Percentiles rank a stretch among this genome's conserved stretches.
Conservation (phyloP, 2,329 filamentous ascomycete genomes). For the Fusarium transvaalense region DNA sequence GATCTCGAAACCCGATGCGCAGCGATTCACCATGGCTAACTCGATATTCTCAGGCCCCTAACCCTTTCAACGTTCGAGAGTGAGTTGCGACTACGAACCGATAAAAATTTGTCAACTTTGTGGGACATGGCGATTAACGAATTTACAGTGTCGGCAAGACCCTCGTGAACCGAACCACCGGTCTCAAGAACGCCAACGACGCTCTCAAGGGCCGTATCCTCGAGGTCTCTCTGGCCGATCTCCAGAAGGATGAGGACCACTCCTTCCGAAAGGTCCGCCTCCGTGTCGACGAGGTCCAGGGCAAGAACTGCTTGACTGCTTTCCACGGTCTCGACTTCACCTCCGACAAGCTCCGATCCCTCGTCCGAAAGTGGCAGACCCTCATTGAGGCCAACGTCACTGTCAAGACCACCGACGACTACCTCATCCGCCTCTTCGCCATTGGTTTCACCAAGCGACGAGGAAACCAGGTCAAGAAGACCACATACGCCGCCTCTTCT, state of each 20-base stretch:
- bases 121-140: conserved; percentile 38
- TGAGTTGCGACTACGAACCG: conserved; percentile 68
- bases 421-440: conserved; percentile 98
- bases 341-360: conserved; percentile 98
- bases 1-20: conserved; percentile 1
- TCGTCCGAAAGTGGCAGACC: conserved; percentile 99
- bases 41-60: conserved; percentile 75
- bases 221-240: conserved; percentile 98
- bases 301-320: conserved; percentile 99
- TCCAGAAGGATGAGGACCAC: conserved; percentile 99
- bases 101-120: conserved; percentile 19
- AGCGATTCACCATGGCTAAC: conserved; percentile 36
- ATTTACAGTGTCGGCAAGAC: conserved; percentile 94
- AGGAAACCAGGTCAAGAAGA: conserved; percentile 99
- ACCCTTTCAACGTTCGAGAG: conserved; percentile 96
- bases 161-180: conserved; percentile 98
- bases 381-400: conserved; percentile 99
- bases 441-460: conserved; percentile 99
- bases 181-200: conserved; percentile 99
- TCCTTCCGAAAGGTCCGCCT: conserved; percentile 99
- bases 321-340: conserved; percentile 99
- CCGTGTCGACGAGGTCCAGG: conserved; percentile 97
- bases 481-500: conserved; percentile 95
- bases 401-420: conserved; percentile 99
- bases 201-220: conserved; percentile 98